Evolutionary conservation across 2,329 filamentous ascomycete species (phyloP).

Genomic region (Aureobasidium musti): DNA sequence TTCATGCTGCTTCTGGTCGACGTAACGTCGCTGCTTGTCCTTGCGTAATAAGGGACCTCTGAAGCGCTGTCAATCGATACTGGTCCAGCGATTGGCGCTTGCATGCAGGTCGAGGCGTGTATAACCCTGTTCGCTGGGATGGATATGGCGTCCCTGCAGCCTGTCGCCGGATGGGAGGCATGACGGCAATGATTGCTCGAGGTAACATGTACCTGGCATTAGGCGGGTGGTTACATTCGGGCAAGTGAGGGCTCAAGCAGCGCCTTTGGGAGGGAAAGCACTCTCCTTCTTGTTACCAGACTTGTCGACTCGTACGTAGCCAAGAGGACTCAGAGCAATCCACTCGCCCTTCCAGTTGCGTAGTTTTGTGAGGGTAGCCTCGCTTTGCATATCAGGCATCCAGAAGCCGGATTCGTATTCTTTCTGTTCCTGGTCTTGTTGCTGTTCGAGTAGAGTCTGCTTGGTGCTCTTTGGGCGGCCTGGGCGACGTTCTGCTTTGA

Average conservation of each 20-base stretch:
- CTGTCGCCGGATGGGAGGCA: neutral
- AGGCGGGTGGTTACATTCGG: neutral
- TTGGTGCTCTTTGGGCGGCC: slow-evolving; percentile 76
- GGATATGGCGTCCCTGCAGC: neutral
- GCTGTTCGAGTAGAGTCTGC: slow-evolving; percentile 75
- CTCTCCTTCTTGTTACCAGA: slow-evolving; percentile 67
- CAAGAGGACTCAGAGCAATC: slow-evolving; percentile 73
- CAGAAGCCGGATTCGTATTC: slow-evolving; percentile 85
- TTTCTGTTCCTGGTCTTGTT: slow-evolving; percentile 68
- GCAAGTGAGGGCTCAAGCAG: slow-evolving; percentile 36
- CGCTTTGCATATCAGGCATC: slow-evolving; percentile 75
- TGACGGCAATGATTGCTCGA: neutral
- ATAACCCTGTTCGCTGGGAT: neutral
- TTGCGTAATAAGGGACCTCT: neutral
- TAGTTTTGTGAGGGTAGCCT: slow-evolving; percentile 65
- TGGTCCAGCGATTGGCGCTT: neutral
- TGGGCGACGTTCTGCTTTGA: slow-evolving; percentile 70
- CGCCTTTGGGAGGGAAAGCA: slow-evolving; percentile 69
- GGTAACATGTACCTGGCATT: neutral
- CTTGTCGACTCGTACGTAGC: slow-evolving; percentile 72
- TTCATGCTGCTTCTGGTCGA: neutral
- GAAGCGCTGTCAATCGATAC: neutral
- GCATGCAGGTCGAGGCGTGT: no score
- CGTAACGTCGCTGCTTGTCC: neutral
- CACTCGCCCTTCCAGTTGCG: slow-evolving; percentile 80